Base-by-base conservation (phyloP, 345 rosid genomes). In the Murraya koenigii region DNA sequence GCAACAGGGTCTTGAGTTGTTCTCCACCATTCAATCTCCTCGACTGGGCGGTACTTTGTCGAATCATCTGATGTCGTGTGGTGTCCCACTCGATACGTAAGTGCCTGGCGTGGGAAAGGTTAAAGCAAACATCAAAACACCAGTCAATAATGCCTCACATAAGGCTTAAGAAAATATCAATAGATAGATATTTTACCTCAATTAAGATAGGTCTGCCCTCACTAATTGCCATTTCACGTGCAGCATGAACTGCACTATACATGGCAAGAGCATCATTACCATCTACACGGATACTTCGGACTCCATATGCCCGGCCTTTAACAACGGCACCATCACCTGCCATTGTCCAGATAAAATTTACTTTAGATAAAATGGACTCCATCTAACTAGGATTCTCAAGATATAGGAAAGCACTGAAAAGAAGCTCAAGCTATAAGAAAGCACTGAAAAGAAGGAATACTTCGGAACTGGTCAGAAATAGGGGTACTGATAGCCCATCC, bases 31-130 rank as follows among this genome's bases (percentile, higher is more conserved):
- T 91, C 89, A 11, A 95, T 91, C 83, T 93, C 99, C 69, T 85
- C 83, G 0, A 83, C 83, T 55, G 94, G 80, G 33, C 98, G 97
- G 79, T 95, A 95, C 81, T 84, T 93, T 61, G 95, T 93, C 63
- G 98, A 95, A 81, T 95, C 98, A 87, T 95, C 98, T 62, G 98
- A 93, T 68, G 99, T 93, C 33, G 97, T 87, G 87, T 95, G 98
- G 85, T 92, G 98, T 55, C 98, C 97, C 0, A 83, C 94, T 33
- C 99, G 89, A 81, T 95, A 95, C 61, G 99, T 89, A 66, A 95
- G 75, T 74, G 99, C 97, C 99, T 95, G 78, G 54, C 66, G 61
- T 33, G 38, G 44, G 25, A 75, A 68, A 41, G 61, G 30, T n/a
- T 32, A 36, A 76, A 30, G 23, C 56, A 60, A 26, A 75, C 11